Conservation (phyloP, 2,329 filamentous ascomycete species). For the Rhynchosporium agropyri region DNA sequence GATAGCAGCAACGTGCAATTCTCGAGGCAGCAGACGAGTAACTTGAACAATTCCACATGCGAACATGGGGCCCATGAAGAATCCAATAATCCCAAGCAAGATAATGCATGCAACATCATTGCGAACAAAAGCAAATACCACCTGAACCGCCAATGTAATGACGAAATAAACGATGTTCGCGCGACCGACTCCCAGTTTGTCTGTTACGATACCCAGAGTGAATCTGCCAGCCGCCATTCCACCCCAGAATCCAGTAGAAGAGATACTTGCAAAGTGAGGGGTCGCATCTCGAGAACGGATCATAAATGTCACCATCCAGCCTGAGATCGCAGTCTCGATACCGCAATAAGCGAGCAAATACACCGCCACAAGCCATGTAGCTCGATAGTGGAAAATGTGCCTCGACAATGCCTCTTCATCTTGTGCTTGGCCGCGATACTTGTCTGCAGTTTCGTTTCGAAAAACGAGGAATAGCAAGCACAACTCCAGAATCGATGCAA, state of each 20-base stretch:
- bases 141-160: background rate
- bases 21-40: background rate
- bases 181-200: background rate
- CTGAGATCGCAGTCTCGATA: slow-evolving; percentile 6
- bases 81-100: background rate
- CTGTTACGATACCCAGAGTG: slow-evolving; percentile 2
- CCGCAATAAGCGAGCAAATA: slow-evolving; percentile 1
- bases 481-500: background rate
- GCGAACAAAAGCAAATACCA: background rate
- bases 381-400: background rate
- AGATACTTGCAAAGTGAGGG: background rate
- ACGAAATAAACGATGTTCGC: background rate
- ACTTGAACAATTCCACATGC: slow-evolving; percentile 5
- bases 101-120: background rate
- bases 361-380: background rate
- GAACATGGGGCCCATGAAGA: slow-evolving; percentile 8
- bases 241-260: slow-evolving; percentile 4
- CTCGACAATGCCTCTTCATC: background rate
- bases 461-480: slow-evolving; percentile 1
- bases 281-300: background rate
- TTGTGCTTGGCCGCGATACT: background rate
- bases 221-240: slow-evolving; percentile 1
- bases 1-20: slow-evolving; percentile 1
- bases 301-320: slow-evolving; percentile 3
- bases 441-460: slow-evolving; percentile 2